Base-by-base conservation (phyloP, 129 eudicot species). In the Smallanthus sonchifolius region DNA sequence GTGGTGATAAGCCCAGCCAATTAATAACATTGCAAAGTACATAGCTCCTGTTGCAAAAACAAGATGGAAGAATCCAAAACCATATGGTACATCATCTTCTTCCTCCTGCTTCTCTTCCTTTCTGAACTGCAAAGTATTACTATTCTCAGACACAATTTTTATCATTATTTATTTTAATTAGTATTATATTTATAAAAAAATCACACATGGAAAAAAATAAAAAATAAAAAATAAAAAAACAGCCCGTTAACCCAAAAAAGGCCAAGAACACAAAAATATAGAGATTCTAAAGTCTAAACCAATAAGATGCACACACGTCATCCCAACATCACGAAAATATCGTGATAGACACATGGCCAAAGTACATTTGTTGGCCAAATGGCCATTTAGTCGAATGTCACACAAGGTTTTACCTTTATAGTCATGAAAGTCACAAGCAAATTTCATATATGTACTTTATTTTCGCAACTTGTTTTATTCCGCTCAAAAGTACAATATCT, bases 21-120 rank as follows among this genome's bases (percentile, higher is more conserved):
- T 91, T 47, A 91, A 73, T 15, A 91, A 81, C 97, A 91, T 91
- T 11, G 97, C 97, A 55, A 88, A 91, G 77, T 91, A 91, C 97
- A 91, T 91, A 14, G 95, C 97, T 72, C 97, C 97, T 4, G 97
- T 91, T 20, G 97, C 97, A 28, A 91, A 91, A 59, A 91, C 97
- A 61, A 91, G 84, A 80, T 91, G 97, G 60, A 91, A 91, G 86
- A 91, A 91, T 47, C 95, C 95, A 65, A 81, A 91, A 7, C 95
- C 94, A 75, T 91, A 91, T 65, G 97, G 97, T 28, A 91, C 91
- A 14, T 84, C 95, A 37, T 91, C 89, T 28, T 91, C 91, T 42
- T 91, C 89, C 11, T 83, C 81, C 65, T 84, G 78, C 59, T 44
- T 70, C 77, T 87, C 89, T 37, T 75, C 84, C 74, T 84, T 91